phyloP scores from a whole-genome alignment of 495 filamentous ascomycete species.

The Thermothielavioides terrestris region DNA sequence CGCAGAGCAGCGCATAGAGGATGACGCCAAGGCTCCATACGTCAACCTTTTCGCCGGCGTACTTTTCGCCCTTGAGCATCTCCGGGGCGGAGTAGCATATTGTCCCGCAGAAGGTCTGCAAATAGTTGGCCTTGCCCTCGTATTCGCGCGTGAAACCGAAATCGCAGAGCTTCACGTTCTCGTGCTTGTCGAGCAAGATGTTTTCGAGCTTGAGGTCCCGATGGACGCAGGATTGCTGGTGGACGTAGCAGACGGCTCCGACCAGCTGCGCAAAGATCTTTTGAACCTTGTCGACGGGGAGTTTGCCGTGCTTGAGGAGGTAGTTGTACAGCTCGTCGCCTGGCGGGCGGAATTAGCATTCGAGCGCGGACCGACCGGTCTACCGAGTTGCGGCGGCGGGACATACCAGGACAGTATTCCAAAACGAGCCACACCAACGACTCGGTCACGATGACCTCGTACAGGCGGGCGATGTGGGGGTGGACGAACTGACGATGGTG shows the following conservation, averaged over 20 bases:
- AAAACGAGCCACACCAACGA: conserved; percentile 89
- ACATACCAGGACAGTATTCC: conserved; percentile 89
- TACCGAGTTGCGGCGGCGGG: too few relatives aligned
- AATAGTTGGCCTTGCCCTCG: conserved; percentile 85
- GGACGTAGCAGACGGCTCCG: conserved; percentile 90
- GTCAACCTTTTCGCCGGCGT: conserved; percentile 94
- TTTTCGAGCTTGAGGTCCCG: conserved; percentile 96
- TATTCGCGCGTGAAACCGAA: conserved; percentile 98
- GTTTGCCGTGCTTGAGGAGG: conserved; percentile 72
- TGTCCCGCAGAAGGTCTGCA: conserved; percentile 97
- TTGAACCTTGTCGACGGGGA: conserved; percentile 83
- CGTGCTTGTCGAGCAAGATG: conserved; percentile 91
- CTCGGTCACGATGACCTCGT: conserved; percentile 97
- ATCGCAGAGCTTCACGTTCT: conserved; percentile 97
- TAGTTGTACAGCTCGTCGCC: conserved; percentile 97
- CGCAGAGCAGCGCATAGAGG: conserved; percentile 82
- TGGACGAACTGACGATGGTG: conserved; percentile 97
- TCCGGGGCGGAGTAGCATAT: conserved; percentile 97
- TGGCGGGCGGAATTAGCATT: too few relatives aligned
- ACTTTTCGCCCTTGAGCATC: conserved; percentile 97
- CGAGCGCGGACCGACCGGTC: conserved; percentile 11
- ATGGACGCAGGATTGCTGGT: conserved; percentile 91
- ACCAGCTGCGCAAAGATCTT: conserved; percentile 94
- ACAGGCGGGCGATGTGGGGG: conserved; percentile 91
- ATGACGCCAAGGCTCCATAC: conserved; percentile 98